A percentile compares a stretch with the other conserved stretches of the same genome.
Evolutionary conservation across 306 rosid genomes (phyloP).

Genomic region (Prinsepia uniflora): DNA sequence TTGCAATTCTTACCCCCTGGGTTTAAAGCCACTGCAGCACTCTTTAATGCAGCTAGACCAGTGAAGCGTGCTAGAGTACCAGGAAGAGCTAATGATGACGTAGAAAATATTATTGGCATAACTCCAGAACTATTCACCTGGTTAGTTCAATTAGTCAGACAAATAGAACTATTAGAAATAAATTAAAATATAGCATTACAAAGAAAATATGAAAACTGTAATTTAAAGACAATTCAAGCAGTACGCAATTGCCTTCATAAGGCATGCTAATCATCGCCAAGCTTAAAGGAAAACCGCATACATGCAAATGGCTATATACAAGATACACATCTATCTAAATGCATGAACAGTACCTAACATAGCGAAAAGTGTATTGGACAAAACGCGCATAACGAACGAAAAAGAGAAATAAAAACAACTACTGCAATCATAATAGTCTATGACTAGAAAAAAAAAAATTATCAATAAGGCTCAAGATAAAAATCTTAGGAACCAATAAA

Average conservation of each 20-base stretch:
- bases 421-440: neutral
- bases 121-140: constrained; percentile 98
- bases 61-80: constrained; percentile 96
- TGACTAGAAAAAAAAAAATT: neutral
- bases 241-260: neutral
- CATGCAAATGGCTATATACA: neutral
- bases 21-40: constrained; percentile 76
- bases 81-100: constrained; percentile 90
- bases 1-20: constrained; percentile 68
- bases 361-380: neutral
- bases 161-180: neutral
- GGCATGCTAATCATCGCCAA: neutral
- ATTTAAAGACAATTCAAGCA: neutral
- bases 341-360: neutral
- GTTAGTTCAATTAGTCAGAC: constrained; percentile 17
- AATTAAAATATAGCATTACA: neutral
- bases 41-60: constrained; percentile 68
- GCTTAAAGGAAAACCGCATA: neutral
- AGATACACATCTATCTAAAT: neutral
- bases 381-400: neutral
- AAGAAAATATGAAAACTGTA: neutral
- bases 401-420: too few relatives aligned
- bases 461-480: neutral
- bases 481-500: neutral
- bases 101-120: constrained; percentile 94